Percentiles rank a stretch among this genome's conserved stretches.
These are phyloP conservation scores for Astrothelium macrocarpum DNA, from an alignment of 495 filamentous ascomycete species.

Conservation along the genomic window DNA sequence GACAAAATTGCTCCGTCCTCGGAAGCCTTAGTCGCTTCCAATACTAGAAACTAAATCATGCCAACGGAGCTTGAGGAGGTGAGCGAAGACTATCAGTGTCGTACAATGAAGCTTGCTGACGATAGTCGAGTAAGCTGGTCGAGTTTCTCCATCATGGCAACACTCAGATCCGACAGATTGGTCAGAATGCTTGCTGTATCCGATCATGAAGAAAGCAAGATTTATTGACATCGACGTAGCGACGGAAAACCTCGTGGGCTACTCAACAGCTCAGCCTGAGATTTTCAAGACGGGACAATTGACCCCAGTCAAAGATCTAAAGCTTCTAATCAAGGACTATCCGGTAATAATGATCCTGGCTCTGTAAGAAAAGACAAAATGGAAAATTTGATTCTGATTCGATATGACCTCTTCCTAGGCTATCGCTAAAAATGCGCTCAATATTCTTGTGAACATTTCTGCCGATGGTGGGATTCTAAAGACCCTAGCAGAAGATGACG, in stretches of 20 bases:
- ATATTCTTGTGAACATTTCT: constrained; percentile 86
- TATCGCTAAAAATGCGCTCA: constrained; percentile 86
- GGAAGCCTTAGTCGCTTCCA: neutral
- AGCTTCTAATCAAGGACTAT: constrained; percentile 77
- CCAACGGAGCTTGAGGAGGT: constrained; percentile 79
- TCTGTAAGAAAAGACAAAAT: neutral
- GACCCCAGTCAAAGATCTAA: constrained; percentile 76
- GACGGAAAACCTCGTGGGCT: constrained; percentile 76
- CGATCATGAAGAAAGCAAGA: neutral
- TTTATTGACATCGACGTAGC: constrained; percentile 39
- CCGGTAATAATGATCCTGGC: constrained; percentile 37
- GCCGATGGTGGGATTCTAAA: constrained; percentile 63
- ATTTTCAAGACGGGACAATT: constrained; percentile 78
- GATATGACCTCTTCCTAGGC: constrained; percentile 39
- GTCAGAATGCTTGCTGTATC: constrained; percentile 36
- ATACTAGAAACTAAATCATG: constrained; percentile 39
- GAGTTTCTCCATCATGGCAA: constrained; percentile 87
- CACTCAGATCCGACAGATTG: constrained; percentile 68
- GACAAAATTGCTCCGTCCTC: neutral
- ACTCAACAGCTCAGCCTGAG: constrained; percentile 61
- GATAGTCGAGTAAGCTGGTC: constrained; percentile 53
- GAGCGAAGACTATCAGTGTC: constrained; percentile 9
- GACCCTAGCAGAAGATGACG: constrained; percentile 65
- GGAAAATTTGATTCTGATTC: neutral
- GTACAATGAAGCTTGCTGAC: neutral